Conservation (phyloP, 768 basidiomycete genomes). For the Mycena amicta region DNA sequence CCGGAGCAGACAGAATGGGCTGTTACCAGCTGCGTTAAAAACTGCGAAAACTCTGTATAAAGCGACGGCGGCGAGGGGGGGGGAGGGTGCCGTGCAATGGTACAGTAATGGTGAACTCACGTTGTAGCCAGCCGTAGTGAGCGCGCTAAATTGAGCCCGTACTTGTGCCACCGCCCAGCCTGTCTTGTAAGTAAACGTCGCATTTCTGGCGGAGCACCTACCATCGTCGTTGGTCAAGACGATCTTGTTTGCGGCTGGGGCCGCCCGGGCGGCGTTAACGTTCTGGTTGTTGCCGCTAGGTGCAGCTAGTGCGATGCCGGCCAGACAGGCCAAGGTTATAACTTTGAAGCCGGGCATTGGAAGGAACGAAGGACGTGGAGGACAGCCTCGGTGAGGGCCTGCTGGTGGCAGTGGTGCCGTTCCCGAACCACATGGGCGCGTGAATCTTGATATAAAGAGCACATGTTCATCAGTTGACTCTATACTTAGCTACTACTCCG, state of each 20-base stretch:
- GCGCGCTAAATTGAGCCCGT: conserved; percentile 39
- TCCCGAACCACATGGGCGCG: too few species aligned
- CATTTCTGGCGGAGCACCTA: background rate
- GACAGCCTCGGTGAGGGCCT: too few species aligned
- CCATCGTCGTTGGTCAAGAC: conserved; percentile 34
- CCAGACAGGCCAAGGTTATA: background rate
- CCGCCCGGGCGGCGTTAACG: background rate
- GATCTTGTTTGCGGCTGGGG: conserved; percentile 9
- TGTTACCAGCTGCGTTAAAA: conserved; percentile 15
- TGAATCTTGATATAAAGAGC: too few species aligned
- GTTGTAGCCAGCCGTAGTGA: conserved; percentile 38
- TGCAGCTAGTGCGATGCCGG: background rate
- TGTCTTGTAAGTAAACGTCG: background rate
- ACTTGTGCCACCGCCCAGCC: conserved; percentile 46
- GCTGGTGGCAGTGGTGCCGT: too few species aligned
- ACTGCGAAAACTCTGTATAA: background rate
- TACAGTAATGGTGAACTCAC: too few species aligned
- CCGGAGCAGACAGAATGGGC: conserved; percentile 48
- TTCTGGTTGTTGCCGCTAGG: background rate
- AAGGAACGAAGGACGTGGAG: too few species aligned
- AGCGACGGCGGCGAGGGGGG: too few species aligned
- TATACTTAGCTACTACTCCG: background rate
- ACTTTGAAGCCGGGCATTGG: background rate
- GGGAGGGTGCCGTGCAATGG: too few species aligned
- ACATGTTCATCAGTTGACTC: too few species aligned